A percentile compares a stretch with the other conserved stretches of the same genome.
These are phyloP conservation scores for Solanum hybrid DNA, from an alignment of 305 asterid genomes.

Conservation along the genomic window DNA sequence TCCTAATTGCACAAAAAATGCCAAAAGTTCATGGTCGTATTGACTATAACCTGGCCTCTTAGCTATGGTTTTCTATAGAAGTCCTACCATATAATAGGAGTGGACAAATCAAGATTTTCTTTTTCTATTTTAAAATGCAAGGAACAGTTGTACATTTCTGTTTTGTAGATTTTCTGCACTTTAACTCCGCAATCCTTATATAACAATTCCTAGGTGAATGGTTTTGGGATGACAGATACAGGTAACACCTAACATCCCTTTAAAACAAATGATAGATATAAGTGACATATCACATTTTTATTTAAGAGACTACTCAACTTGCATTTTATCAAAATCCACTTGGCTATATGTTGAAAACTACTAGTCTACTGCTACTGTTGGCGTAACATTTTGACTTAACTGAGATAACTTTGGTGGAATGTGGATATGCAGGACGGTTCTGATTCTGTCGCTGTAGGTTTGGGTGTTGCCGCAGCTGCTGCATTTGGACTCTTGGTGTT, in stretches of 20 bases:
- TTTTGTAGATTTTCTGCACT: neutral
- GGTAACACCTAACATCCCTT: neutral
- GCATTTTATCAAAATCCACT: neutral
- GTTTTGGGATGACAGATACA: neutral
- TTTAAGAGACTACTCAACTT: neutral
- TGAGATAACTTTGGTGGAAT: neutral
- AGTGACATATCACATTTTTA: neutral
- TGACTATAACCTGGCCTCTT: neutral
- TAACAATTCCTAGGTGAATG: neutral
- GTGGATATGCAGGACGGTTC: constrained; percentile 47
- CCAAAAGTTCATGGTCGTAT: neutral
- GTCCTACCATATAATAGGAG: neutral
- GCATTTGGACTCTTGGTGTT: constrained; percentile 67
- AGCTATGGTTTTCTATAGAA: neutral
- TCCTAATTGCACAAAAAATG: neutral
- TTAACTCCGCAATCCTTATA: neutral
- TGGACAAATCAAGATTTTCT: neutral
- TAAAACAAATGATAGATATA: neutral
- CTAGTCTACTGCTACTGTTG: neutral
- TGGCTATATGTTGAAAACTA: neutral
- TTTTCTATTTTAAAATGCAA: neutral
- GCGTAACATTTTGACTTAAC: neutral
- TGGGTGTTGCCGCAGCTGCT: constrained; percentile 75
- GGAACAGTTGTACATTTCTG: neutral
- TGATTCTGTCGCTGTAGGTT: constrained; percentile 40